Evolutionary conservation across 179 eudicot species (phyloP).

Genomic region (Dionaea muscipula): DNA sequence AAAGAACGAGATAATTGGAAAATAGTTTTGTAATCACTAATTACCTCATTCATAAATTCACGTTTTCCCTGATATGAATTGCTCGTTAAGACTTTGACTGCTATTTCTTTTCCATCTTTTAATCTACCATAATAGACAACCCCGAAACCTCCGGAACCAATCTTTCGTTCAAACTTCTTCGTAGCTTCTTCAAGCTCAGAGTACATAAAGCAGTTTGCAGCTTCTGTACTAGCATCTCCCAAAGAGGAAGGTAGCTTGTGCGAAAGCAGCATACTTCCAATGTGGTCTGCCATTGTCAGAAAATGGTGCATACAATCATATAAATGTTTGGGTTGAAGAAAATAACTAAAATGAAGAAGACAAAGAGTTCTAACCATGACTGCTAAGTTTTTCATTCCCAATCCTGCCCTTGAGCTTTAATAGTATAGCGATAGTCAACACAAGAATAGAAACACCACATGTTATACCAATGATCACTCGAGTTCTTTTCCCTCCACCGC

Average conservation of each 20-base stretch:
- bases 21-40: background rate
- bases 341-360: background rate
- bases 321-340: background rate
- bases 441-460: slow-evolving; percentile 59
- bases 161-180: slow-evolving; percentile 55
- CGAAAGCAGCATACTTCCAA: slow-evolving; percentile 26
- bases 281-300: slow-evolving; percentile 30
- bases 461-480: slow-evolving; percentile 55
- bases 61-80: slow-evolving; percentile 87
- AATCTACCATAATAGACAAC: slow-evolving; percentile 77
- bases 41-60: slow-evolving; percentile 87
- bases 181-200: slow-evolving; percentile 76
- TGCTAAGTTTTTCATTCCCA: slow-evolving; percentile 30
- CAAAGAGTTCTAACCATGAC: slow-evolving; percentile 41
- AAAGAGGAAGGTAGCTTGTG: slow-evolving; percentile 39
- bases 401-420: slow-evolving; percentile 40
- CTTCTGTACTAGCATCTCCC: slow-evolving; percentile 54
- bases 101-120: slow-evolving; percentile 78
- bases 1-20: too few relatives aligned
- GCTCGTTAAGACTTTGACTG: slow-evolving; percentile 72
- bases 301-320: background rate
- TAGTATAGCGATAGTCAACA: slow-evolving; percentile 42
- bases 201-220: slow-evolving; percentile 75
- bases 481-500: slow-evolving; percentile 23
- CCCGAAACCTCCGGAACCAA: slow-evolving; percentile 97